Percentiles rank a stretch among this genome's conserved stretches.
These are phyloP conservation scores for Diaporthe vaccinii DNA, from an alignment of 2,329 filamentous ascomycete genomes.

Conservation along the genomic window DNA sequence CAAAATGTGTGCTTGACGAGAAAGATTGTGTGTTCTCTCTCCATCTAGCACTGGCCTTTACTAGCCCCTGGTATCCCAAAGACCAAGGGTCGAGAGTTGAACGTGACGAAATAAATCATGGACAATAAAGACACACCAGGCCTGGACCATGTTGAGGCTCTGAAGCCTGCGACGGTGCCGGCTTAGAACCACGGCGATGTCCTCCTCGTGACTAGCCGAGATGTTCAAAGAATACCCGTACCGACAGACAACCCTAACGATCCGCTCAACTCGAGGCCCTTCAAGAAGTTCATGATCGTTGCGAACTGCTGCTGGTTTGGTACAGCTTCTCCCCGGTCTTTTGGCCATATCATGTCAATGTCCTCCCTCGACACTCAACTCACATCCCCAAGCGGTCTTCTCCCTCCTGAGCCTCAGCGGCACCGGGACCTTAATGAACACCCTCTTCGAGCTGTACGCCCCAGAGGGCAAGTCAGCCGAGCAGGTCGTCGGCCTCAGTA, in stretches of 20 bases:
- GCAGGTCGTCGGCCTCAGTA: conserved; percentile 15
- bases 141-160: neutral
- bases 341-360: rapidly evolving
- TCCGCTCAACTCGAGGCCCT: neutral
- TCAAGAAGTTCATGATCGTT: neutral
- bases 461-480: neutral
- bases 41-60: neutral
- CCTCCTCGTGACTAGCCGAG: neutral
- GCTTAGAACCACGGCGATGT: conserved; percentile 5
- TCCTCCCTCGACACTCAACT: neutral
- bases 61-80: no score
- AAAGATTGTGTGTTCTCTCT: neutral
- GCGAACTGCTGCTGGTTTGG: conserved; percentile 13
- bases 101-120: neutral
- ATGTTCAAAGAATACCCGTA: conserved; percentile 5
- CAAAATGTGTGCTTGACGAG: neutral
- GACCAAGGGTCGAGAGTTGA: neutral
- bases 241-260: conserved; percentile 14
- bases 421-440: conserved; percentile 8
- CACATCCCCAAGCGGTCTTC: neutral
- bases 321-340: conserved; percentile 38
- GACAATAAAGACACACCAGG: neutral
- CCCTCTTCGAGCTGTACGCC: neutral
- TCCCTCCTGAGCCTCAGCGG: conserved; percentile 11
- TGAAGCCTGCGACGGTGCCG: neutral